Evolutionary conservation across 2,329 filamentous ascomycete species (phyloP).

Genomic region (Paecilomyces formosus): DNA sequence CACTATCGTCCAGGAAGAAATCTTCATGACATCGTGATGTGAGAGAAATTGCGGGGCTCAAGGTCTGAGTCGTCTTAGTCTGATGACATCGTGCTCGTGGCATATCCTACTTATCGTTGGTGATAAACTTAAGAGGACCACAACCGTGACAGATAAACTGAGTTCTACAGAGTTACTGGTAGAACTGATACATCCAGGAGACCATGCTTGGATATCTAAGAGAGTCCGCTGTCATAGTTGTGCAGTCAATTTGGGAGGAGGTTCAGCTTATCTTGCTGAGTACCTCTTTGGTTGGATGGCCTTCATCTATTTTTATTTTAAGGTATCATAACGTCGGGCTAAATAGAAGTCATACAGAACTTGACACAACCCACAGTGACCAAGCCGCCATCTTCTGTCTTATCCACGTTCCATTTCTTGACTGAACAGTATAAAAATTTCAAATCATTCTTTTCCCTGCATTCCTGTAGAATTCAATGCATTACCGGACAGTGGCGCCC

Average conservation of each 20-base stretch:
- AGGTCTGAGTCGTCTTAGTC: neutral
- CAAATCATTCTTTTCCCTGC: neutral
- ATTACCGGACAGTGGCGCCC: conserved; percentile 73
- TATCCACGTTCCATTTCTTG: neutral
- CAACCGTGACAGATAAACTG: neutral
- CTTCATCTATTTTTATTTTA: neutral
- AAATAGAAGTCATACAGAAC: neutral
- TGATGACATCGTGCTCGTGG: neutral
- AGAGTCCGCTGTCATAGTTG: neutral
- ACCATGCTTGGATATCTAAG: too few species aligned
- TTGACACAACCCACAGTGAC: neutral
- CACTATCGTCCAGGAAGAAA: neutral
- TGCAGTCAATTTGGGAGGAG: neutral
- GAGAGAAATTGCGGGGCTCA: neutral
- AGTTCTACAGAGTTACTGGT: neutral
- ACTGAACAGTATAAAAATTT: neutral
- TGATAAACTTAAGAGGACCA: neutral
- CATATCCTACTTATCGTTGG: neutral
- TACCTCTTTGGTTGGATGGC: neutral
- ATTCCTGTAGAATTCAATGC: neutral
- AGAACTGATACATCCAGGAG: too few species aligned
- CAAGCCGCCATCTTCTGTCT: neutral
- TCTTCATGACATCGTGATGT: neutral
- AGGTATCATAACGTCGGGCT: neutral
- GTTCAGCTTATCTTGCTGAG: neutral